phyloP scores from a whole-genome alignment of 2,329 filamentous ascomycete genomes.

The Coleophoma eucalyptorum region DNA sequence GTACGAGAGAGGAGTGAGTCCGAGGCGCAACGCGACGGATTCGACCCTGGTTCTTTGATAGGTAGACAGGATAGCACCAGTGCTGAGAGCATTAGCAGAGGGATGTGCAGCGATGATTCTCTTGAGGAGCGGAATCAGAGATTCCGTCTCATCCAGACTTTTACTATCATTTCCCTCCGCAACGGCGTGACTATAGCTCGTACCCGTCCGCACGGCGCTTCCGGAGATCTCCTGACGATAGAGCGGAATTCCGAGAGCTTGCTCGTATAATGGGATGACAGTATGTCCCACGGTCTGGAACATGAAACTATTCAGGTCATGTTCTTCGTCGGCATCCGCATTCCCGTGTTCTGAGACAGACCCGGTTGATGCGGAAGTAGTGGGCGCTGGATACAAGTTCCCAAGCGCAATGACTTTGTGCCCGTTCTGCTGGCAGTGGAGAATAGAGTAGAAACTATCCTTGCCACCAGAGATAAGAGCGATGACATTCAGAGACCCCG shows the following conservation, averaged over 20 bases:
- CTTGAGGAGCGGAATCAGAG: constrained; percentile 70
- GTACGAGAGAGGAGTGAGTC: constrained; percentile 77
- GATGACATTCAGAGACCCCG: constrained; percentile 68
- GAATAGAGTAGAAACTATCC: constrained; percentile 89
- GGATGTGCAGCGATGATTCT: constrained; percentile 67
- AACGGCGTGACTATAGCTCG: constrained; percentile 55
- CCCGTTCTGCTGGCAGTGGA: constrained; percentile 84
- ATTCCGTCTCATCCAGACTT: constrained; percentile 78
- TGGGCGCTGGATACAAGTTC: constrained; percentile 68
- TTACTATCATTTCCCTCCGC: constrained; percentile 10
- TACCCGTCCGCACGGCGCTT: constrained; percentile 62
- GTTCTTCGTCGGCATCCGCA: constrained; percentile 30
- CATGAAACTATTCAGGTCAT: constrained; percentile 96
- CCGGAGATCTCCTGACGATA: constrained; percentile 78
- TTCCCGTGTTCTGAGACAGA: neutral
- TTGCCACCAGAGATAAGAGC: constrained; percentile 94
- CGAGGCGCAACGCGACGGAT: constrained; percentile 81
- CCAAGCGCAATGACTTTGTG: constrained; percentile 84
- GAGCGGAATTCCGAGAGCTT: constrained; percentile 75
- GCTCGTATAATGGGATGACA: constrained; percentile 79
- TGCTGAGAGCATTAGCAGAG: constrained; percentile 79
- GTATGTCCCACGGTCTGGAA: constrained; percentile 96
- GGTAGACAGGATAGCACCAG: constrained; percentile 88
- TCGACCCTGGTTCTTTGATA: constrained; percentile 97
- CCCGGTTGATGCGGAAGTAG: neutral